Evolutionary conservation across 345 rosid species (phyloP).

Genomic region (Capsella bursapastoris): DNA sequence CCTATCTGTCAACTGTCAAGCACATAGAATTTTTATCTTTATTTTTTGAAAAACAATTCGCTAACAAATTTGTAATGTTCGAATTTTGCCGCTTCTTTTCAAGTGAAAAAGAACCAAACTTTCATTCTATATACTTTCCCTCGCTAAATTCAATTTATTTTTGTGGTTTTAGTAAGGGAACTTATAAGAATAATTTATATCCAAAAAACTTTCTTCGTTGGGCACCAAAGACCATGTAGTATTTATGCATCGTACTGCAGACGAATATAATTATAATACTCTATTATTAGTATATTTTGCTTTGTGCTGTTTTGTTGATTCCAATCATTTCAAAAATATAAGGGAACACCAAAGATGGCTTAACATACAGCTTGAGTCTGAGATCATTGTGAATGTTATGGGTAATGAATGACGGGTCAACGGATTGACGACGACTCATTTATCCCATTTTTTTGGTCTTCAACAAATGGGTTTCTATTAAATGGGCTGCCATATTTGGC

Average conservation of each 20-base stretch:
- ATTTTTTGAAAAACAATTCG: not conserved
- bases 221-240: not conserved
- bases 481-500: slow-evolving; percentile 3
- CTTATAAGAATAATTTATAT: not conserved
- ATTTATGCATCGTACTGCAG: not conserved
- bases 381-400: slow-evolving; percentile 1
- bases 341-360: not conserved
- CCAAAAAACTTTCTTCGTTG: not conserved
- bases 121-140: slow-evolving; percentile 9
- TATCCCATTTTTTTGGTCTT: too few relatives aligned
- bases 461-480: not conserved
- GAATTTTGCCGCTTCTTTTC: slow-evolving; percentile 41
- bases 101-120: not conserved
- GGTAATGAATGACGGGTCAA: not conserved
- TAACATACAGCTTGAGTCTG: not conserved
- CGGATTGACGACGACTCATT: not conserved
- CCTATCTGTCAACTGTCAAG: slow-evolving; percentile 42
- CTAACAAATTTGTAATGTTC: not conserved
- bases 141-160: slow-evolving; percentile 2
- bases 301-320: not conserved
- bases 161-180: not conserved
- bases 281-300: not conserved
- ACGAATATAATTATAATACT: not conserved
- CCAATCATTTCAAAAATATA: not conserved
- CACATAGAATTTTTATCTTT: slow-evolving; percentile 9